Conservation (phyloP, 2,329 filamentous ascomycete genomes). For the Fusarium dimerum region DNA sequence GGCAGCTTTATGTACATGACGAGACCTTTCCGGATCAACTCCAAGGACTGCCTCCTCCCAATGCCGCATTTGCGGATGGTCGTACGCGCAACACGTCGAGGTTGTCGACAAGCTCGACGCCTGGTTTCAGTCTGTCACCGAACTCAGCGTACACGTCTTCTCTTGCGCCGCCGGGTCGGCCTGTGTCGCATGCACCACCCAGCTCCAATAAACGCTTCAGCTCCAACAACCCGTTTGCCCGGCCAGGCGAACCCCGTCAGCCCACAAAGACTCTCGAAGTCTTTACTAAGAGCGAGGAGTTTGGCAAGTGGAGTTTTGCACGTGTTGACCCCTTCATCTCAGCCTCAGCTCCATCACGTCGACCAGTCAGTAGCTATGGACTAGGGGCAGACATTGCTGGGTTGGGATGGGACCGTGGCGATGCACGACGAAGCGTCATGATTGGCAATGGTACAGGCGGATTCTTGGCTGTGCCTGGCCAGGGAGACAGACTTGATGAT, state of each 20-base stretch:
- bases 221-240: constrained; percentile 61
- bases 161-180: constrained; percentile 28
- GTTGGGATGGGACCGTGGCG: constrained; percentile 52
- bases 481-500: constrained; percentile 5
- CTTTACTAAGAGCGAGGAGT: constrained; percentile 61
- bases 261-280: constrained; percentile 59
- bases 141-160: constrained; percentile 24
- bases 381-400: constrained; percentile 53
- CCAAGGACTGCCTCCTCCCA: constrained; percentile 69
- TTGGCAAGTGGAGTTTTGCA: constrained; percentile 60
- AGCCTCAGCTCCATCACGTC: constrained; percentile 30
- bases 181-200: constrained; percentile 30
- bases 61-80: constrained; percentile 32
- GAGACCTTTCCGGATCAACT: constrained; percentile 79
- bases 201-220: constrained; percentile 48
- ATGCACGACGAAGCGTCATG: constrained; percentile 55
- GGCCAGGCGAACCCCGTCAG: constrained; percentile 33
- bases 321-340: constrained; percentile 42
- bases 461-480: constrained; percentile 54
- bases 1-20: constrained; percentile 82
- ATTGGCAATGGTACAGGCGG: constrained; percentile 52
- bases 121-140: constrained; percentile 28
- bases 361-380: constrained; percentile 59
- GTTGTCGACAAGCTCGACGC: constrained; percentile 26
- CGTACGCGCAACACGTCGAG: constrained; percentile 37